Conservation (phyloP, 2,329 filamentous ascomycete genomes). For the Apiospora kogelbergensis region DNA sequence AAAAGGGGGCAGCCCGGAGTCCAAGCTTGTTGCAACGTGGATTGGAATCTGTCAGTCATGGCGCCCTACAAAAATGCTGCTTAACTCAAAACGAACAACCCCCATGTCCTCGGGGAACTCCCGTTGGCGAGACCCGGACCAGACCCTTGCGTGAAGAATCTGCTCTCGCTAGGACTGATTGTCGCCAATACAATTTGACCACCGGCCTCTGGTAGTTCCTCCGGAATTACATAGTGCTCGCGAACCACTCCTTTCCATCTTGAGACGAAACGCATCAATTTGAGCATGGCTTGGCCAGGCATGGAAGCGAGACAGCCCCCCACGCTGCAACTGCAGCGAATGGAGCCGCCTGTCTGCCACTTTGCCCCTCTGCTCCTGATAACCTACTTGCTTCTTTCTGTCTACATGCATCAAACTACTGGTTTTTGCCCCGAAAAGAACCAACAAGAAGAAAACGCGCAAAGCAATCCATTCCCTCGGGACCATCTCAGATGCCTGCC, state of each 20-base stretch:
- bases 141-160: neutral
- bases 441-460: slow-evolving; percentile 2
- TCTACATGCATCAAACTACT: neutral
- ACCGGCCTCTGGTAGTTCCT: neutral
- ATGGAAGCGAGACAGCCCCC: neutral
- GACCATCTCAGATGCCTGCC: neutral
- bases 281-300: neutral
- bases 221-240: neutral
- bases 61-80: neutral
- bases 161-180: neutral
- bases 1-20: neutral
- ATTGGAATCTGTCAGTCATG: neutral
- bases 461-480: neutral
- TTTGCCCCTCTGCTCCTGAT: neutral
- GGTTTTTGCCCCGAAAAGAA: neutral
- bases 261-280: neutral
- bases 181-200: neutral
- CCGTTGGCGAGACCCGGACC: neutral
- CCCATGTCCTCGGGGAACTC: neutral
- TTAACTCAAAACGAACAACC: neutral
- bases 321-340: neutral
- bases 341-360: neutral
- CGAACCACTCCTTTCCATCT: neutral
- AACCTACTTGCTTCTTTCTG: neutral
- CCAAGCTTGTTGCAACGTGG: neutral